A percentile compares a stretch with the other conserved stretches of the same genome.
phyloP scores from a whole-genome alignment of 2,329 filamentous ascomycete genomes.

The Aspergillus ochraceoroseus region DNA sequence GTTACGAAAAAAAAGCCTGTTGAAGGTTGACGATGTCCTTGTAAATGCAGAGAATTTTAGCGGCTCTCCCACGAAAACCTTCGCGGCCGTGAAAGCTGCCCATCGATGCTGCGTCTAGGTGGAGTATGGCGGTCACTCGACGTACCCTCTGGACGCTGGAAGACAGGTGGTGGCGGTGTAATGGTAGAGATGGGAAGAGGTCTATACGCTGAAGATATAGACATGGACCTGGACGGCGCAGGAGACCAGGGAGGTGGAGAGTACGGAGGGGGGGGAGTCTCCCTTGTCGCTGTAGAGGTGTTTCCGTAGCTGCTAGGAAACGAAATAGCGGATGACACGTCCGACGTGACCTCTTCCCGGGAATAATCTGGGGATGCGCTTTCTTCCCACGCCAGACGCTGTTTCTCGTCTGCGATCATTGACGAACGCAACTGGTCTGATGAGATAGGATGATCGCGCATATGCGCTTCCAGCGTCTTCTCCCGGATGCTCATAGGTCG shows the following conservation, averaged over 20 bases:
- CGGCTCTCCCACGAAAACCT: constrained; percentile 11
- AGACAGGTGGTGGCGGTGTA: constrained; percentile 7
- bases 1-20: too few relatives aligned
- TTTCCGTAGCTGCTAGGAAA: constrained; percentile 44
- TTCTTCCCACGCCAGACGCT: constrained; percentile 24
- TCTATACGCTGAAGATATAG: constrained; percentile 3
- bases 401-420: constrained; percentile 30
- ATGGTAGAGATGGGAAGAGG: constrained; percentile 4
- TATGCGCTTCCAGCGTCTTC: constrained; percentile 38
- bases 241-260: constrained; percentile 24
- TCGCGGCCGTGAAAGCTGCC: constrained; percentile 1
- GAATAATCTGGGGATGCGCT: constrained; percentile 1
- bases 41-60: background rate
- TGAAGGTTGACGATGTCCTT: too few relatives aligned
- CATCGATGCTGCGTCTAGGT: constrained; percentile 8
- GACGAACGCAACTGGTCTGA: constrained; percentile 17
- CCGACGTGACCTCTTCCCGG: constrained; percentile 32
- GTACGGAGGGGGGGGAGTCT: constrained; percentile 43
- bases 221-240: constrained; percentile 9
- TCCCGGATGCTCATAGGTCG: constrained; percentile 38
- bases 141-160: background rate
- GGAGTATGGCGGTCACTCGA: background rate
- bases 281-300: constrained; percentile 42
- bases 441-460: constrained; percentile 30
- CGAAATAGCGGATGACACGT: constrained; percentile 40